Conservation (phyloP, 129 eudicot species). For the Arctium minus region DNA sequence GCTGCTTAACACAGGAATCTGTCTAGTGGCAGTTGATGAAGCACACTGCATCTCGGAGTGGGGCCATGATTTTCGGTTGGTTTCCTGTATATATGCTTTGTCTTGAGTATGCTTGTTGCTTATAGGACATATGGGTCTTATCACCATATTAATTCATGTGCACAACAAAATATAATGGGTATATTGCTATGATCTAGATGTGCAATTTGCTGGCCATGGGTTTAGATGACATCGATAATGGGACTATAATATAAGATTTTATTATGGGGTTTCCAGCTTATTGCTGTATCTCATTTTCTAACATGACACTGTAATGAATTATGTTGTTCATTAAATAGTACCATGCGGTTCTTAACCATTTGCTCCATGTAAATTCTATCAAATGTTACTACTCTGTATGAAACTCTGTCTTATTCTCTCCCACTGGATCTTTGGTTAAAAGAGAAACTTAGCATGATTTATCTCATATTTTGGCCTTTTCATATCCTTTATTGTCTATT, state of each 20-base stretch:
- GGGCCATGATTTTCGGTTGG: constrained; percentile 96
- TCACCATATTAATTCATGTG: neutral
- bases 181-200: neutral
- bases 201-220: neutral
- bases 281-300: neutral
- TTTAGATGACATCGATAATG: neutral
- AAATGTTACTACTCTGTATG: neutral
- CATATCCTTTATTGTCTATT: neutral
- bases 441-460: neutral
- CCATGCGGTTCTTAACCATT: neutral
- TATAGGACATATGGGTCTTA: neutral
- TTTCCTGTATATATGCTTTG: constrained; percentile 9
- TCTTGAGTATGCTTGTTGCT: neutral
- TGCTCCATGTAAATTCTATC: neutral
- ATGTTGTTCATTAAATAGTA: neutral
- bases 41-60: constrained; percentile 98
- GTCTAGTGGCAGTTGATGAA: constrained; percentile 91
- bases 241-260: constrained; percentile 10
- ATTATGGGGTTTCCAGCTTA: neutral
- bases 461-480: neutral
- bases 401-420: neutral
- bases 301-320: neutral
- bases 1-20: constrained; percentile 62
- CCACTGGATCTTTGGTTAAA: neutral
- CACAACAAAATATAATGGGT: neutral